Percentiles rank a stretch among this genome's conserved stretches.
These are phyloP conservation scores for Madurella fahalii DNA, from an alignment of 2,329 filamentous ascomycete genomes.

Conservation along the genomic window DNA sequence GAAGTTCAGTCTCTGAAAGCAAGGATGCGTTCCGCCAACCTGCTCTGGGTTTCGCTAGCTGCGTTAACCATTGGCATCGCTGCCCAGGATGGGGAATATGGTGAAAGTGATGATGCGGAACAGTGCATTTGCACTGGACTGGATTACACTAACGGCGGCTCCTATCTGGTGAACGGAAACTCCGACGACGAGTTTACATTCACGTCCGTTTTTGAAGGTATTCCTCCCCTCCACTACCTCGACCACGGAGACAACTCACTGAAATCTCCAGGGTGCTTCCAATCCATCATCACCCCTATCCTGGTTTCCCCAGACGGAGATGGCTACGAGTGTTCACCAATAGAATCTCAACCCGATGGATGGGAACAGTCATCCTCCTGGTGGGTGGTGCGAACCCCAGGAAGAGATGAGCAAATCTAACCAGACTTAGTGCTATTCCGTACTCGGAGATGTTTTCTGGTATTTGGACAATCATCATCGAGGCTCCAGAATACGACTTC, in stretches of 20 bases:
- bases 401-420: not conserved
- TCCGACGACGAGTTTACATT: constrained; percentile 18
- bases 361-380: constrained; percentile 19
- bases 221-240: not conserved
- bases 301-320: constrained; percentile 18
- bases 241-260: not conserved
- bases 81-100: constrained; percentile 1
- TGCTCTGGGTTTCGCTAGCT: not conserved
- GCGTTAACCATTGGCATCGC: not conserved
- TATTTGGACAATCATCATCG: constrained; percentile 19
- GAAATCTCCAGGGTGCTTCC: constrained; percentile 14
- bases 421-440: too few relatives aligned
- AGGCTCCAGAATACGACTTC: constrained; percentile 18
- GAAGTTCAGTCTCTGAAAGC: too few relatives aligned
- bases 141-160: constrained; percentile 23
- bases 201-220: constrained; percentile 19
- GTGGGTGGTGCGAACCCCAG: constrained; percentile 1
- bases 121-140: constrained; percentile 20
- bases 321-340: constrained; percentile 17
- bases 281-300: constrained; percentile 17
- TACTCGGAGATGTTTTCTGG: constrained; percentile 20
- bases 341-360: constrained; percentile 15
- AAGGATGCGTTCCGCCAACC: not conserved
- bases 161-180: constrained; percentile 20
- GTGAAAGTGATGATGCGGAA: too few relatives aligned